These are phyloP conservation scores for Acacia crassicarpa DNA, from an alignment of 306 rosid genomes.

Conservation along the genomic window DNA sequence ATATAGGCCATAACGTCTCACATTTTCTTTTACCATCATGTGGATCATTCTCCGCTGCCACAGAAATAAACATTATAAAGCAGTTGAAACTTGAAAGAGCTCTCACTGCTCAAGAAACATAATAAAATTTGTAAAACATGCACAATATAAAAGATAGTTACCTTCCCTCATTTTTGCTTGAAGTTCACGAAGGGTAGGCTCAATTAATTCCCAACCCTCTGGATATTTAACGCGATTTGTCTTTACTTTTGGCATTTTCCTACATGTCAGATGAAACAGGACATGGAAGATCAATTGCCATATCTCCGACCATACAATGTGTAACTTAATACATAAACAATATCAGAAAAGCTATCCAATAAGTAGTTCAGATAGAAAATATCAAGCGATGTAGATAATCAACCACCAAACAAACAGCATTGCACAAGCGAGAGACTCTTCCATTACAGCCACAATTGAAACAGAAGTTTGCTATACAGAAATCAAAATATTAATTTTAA, in stretches of 20 bases:
- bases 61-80: conserved; percentile 24
- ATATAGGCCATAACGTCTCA: conserved; percentile 79
- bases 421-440: background rate
- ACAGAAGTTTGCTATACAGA: background rate
- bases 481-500: background rate
- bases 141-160: conserved; percentile 4
- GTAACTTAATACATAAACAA: background rate
- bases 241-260: conserved; percentile 85
- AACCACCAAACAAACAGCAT: background rate
- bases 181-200: conserved; percentile 88
- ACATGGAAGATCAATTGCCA: conserved; percentile 18
- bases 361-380: conserved; percentile 3
- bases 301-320: background rate
- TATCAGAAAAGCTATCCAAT: conserved; percentile 7
- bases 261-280: conserved; percentile 35
- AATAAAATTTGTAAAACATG: conserved; percentile 1
- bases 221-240: conserved; percentile 85
- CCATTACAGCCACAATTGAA: background rate
- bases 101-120: background rate
- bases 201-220: conserved; percentile 94
- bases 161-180: conserved; percentile 99
- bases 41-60: conserved; percentile 68
- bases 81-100: background rate
- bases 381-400: background rate
- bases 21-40: conserved; percentile 77